Evolutionary conservation across 805 yeast genomes (phyloP).

Genomic region (Candida takata): DNA sequence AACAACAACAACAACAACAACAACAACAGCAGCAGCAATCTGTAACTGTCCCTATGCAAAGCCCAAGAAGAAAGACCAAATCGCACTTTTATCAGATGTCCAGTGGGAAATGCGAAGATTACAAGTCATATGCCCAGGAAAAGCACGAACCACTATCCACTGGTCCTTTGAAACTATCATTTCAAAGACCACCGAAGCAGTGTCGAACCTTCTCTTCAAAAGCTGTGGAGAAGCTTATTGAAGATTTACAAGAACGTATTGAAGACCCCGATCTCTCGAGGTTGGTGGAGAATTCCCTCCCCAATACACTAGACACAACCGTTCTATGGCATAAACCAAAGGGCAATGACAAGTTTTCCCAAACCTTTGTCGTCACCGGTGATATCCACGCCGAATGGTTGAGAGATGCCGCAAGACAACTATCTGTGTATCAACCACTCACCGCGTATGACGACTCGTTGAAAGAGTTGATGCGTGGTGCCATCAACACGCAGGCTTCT

Average conservation of each 20-base stretch:
- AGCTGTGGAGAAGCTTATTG: conserved; percentile 55
- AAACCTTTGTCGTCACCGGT: conserved; percentile 81
- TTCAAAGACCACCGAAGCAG: conserved; percentile 62
- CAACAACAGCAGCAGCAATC: neutral
- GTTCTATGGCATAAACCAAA: conserved; percentile 56
- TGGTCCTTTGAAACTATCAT: conserved; percentile 56
- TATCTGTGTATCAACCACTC: conserved; percentile 66
- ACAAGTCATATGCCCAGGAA: conserved; percentile 49
- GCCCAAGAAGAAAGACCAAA: conserved; percentile 8
- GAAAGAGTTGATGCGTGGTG: conserved; percentile 57
- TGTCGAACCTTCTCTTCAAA: conserved; percentile 69
- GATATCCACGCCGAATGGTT: conserved; percentile 94
- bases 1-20: neutral
- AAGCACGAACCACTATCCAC: conserved; percentile 49
- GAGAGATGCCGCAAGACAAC: conserved; percentile 78
- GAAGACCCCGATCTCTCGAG: conserved; percentile 62
- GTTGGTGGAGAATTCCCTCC: conserved; percentile 73
- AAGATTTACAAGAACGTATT: conserved; percentile 42
- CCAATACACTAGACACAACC: conserved; percentile 86
- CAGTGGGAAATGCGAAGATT: conserved; percentile 45
- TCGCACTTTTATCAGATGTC: conserved; percentile 11
- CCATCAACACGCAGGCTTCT: conserved; percentile 71
- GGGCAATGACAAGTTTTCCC: conserved; percentile 29
- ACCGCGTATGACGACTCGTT: conserved; percentile 44
- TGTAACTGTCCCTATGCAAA: neutral